A percentile compares a stretch with the other conserved stretches of the same genome.
Evolutionary conservation across 495 filamentous ascomycete species (phyloP).

Genomic region (Aspergillus conjunctus): DNA sequence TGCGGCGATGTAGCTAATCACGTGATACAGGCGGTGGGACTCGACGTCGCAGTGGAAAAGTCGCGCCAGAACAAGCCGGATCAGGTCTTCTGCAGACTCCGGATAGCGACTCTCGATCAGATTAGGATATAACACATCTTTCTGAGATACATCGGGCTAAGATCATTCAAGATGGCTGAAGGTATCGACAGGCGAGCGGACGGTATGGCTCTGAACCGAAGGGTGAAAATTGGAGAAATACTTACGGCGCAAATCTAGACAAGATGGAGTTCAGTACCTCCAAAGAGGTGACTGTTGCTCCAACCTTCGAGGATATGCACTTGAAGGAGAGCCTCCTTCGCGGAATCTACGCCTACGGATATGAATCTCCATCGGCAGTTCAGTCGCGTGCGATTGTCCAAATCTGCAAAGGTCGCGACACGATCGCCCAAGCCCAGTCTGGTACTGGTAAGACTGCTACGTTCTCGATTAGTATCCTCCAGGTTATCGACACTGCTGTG

Average conservation of each 20-base stretch:
- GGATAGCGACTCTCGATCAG: conserved; percentile 1
- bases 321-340: conserved; percentile 95
- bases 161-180: conserved; percentile 72
- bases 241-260: conserved; percentile 56
- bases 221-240: conserved; percentile 12
- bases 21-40: conserved; percentile 33
- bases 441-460: conserved; percentile 99
- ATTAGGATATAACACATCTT: conserved; percentile 14
- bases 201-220: conserved; percentile 41
- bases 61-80: conserved; percentile 21
- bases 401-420: conserved; percentile 97
- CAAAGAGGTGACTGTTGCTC: conserved; percentile 91
- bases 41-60: conserved; percentile 30
- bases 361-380: conserved; percentile 95
- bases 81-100: conserved; percentile 5
- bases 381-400: conserved; percentile 98
- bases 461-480: conserved; percentile 96
- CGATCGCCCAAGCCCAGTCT: conserved; percentile 98
- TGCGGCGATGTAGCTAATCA: conserved; percentile 30
- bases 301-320: conserved; percentile 74
- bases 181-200: conserved; percentile 92
- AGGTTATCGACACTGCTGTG: conserved; percentile 84
- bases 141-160: conserved; percentile 6
- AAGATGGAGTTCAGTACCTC: conserved; percentile 97
- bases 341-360: conserved; percentile 98